Evolutionary conservation across 306 rosid genomes (phyloP).

Genomic region (Cucurbita argyrosperma): DNA sequence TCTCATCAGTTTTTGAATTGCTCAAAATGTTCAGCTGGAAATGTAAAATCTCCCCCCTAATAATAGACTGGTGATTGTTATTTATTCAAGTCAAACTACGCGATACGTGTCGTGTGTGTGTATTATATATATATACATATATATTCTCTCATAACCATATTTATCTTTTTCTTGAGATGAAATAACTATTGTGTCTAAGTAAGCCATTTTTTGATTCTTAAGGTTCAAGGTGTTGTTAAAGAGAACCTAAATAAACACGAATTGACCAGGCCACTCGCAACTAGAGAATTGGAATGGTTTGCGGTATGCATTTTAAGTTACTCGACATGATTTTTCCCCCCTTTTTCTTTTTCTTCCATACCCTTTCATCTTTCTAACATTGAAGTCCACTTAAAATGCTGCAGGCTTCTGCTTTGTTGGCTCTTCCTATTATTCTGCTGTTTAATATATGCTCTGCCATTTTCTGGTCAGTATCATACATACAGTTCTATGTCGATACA

Average conservation of each 20-base stretch:
- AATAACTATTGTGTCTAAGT: not conserved
- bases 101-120: too few species aligned
- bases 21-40: not conserved
- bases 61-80: not conserved
- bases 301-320: conserved; percentile 42
- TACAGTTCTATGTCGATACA: not conserved
- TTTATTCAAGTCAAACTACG: not conserved
- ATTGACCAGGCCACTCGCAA: conserved; percentile 67
- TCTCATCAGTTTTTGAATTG: not conserved
- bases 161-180: not conserved
- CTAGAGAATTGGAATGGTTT: conserved; percentile 91
- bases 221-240: conserved; percentile 68
- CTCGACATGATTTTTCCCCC: not conserved
- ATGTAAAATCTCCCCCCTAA: not conserved
- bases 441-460: conserved; percentile 47
- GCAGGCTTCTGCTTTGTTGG: conserved; percentile 92
- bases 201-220: conserved; percentile 8
- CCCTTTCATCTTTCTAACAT: conserved; percentile 9
- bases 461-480: conserved; percentile 41
- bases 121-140: too few species aligned
- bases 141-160: not conserved
- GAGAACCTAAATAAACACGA: conserved; percentile 63
- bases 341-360: not conserved
- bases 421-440: conserved; percentile 59
- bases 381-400: conserved; percentile 10